A percentile compares a stretch with the other conserved stretches of the same genome.
These are phyloP conservation scores for Mortierella sp. DNA, from an alignment of 371 early-diverging fungal species.

Conservation along the genomic window DNA sequence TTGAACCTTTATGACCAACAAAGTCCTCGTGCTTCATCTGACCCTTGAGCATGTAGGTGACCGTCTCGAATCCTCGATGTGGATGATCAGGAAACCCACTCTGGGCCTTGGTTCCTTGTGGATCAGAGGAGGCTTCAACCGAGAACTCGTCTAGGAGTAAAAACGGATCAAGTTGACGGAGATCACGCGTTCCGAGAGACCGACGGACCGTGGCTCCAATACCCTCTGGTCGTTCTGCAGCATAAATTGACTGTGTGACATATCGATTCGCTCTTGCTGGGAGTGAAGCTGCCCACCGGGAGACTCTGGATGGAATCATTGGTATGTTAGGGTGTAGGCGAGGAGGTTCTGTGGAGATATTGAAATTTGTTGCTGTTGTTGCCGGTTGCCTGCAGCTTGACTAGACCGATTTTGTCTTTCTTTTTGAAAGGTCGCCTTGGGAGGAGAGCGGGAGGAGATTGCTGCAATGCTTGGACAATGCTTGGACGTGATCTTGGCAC, in stretches of 20 bases:
- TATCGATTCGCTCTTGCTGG: conserved; percentile 16
- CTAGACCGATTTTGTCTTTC: too few relatives aligned
- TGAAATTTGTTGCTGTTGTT: too few relatives aligned
- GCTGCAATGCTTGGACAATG: too few relatives aligned
- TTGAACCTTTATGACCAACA: conserved; percentile 77
- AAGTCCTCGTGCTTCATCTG: conserved; percentile 85
- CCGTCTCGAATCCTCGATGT: conserved; percentile 83
- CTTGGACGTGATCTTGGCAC: too few relatives aligned
- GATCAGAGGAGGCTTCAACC: conserved; percentile 53
- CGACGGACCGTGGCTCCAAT: conserved; percentile 66
- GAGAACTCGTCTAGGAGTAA: conserved; percentile 85
- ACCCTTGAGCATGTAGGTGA: conserved; percentile 81
- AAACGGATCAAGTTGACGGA: conserved; percentile 84
- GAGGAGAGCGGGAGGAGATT: too few relatives aligned
- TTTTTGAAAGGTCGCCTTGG: too few relatives aligned
- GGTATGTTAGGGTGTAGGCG: too few relatives aligned
- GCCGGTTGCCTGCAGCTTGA: too few relatives aligned
- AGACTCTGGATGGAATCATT: too few relatives aligned
- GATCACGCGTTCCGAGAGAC: conserved; percentile 69
- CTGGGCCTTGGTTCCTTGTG: conserved; percentile 10
- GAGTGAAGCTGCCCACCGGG: too few relatives aligned
- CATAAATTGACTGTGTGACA: conserved; percentile 35
- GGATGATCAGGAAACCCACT: conserved; percentile 73
- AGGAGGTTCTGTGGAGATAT: too few relatives aligned
- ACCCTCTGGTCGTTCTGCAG: conserved; percentile 31